Conservation (phyloP, 1,284 basidiomycete species). For the Singerocomus inundabilis region DNA sequence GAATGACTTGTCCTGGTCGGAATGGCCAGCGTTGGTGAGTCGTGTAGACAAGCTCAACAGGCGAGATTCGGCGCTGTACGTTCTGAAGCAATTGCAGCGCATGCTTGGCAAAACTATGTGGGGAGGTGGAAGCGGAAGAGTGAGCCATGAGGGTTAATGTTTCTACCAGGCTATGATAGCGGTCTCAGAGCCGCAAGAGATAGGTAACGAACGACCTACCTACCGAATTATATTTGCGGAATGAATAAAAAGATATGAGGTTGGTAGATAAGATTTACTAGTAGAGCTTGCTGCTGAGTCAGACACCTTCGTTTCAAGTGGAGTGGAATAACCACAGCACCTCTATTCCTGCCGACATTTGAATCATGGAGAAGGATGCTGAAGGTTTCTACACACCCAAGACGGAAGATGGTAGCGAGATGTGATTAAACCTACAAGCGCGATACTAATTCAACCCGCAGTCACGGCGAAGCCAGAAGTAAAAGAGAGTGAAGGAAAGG, state of each 20-base stretch:
- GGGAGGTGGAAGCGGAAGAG: slow-evolving; percentile 3
- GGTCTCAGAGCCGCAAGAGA: background rate
- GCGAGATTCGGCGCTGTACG: slow-evolving; percentile 45
- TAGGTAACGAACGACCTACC: background rate
- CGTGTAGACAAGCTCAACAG: slow-evolving; percentile 54
- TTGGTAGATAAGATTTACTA: slow-evolving; percentile 27
- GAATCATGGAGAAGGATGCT: slow-evolving; percentile 62
- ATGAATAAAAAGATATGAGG: background rate
- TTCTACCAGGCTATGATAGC: background rate
- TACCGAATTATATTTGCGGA: background rate
- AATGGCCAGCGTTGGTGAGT: slow-evolving; percentile 60
- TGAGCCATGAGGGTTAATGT: slow-evolving; percentile 14
- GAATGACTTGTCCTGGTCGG: slow-evolving; percentile 23
- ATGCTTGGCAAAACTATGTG: slow-evolving; percentile 28
- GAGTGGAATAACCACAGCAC: background rate
- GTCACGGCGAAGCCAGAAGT: slow-evolving; percentile 24
- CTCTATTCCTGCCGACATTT: slow-evolving; percentile 8
- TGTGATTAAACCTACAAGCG: background rate
- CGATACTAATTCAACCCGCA: slow-evolving; percentile 15
- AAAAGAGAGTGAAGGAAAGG: slow-evolving; percentile 24
- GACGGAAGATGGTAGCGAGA: slow-evolving; percentile 25
- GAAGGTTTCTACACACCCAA: slow-evolving; percentile 69
- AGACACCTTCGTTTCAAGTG: slow-evolving; percentile 6
- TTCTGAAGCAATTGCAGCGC: slow-evolving; percentile 39
- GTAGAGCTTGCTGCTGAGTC: slow-evolving; percentile 26